Evolutionary conservation across 129 eudicot genomes (phyloP).

Genomic region (sunflower (Helianthus annuus)): HanXRQr2.0-SUNRISE NC_035435.2:47105660-47106159

Average conservation of each 20-base stretch:
- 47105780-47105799: too few relatives aligned
- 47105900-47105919: slow-evolving; percentile 20
- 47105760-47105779: too few relatives aligned
- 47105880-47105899: slow-evolving; percentile 24
- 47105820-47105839: too few relatives aligned
- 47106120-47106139: background rate
- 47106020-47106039: slow-evolving; percentile 25
- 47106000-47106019: slow-evolving; percentile 24
- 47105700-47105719: too few relatives aligned
- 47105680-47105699: too few relatives aligned
- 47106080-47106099: too few relatives aligned
- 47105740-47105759: too few relatives aligned
- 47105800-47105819: too few relatives aligned
- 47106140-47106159: background rate
- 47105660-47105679: too few relatives aligned
- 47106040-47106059: slow-evolving; percentile 9
- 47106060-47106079: background rate
- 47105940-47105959: slow-evolving; percentile 15
- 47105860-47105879: background rate
- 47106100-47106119: background rate
- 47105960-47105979: slow-evolving; percentile 8
- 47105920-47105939: slow-evolving; percentile 2
- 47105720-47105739: too few relatives aligned
- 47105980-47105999: slow-evolving; percentile 24
- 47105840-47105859: background rate